Evolutionary conservation across 2,329 filamentous ascomycete species (phyloP), one percentile per base, ranked within the genome.

Genomic region (Colletotrichum cordylinicola): DNA sequence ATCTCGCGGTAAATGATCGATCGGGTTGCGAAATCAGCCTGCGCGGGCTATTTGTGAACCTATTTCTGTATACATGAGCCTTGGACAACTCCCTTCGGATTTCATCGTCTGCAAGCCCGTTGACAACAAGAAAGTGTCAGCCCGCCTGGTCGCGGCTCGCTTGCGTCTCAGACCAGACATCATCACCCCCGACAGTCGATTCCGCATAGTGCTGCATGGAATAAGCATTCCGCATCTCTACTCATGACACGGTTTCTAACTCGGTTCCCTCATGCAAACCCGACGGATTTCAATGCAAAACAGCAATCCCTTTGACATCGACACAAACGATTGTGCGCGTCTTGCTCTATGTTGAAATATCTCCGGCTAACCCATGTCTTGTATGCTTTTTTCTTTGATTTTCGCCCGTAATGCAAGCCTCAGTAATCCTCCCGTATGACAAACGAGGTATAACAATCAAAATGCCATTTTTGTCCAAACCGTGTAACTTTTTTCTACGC

Each of bases 301-400:
- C 9, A 60, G 2, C 67, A 71, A 43, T 31, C 43, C 21, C 35
- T 55, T 71, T 43, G 33, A 61, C 16, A 43, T n/a, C 69, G 35
- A 67, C 24, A 62, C 31, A 43, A 35, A 55, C 33, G 55, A 55
- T 15, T 62, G 62, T 31, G 35, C 35, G 64, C 43, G 43, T 58
- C 58, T 43, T 58, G 16, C 35, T 73, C 62, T 39, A 69, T 65
- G 62, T 73, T 68, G 64, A 60, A 68, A 75, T 69, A 39, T 39
- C 64, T 52, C 67, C 35, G 56, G 12, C 58, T 68, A 66, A 67
- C 70, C 73, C 62, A 64, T 62, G 43, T 75, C 43, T 39, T 67
- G 31, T 75, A 72, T 75, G 68, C 68, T 62, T 67, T 67, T 60
- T 64, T 72, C 43, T 69, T 73, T 58, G 67, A 16, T 67, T 73